Evolutionary conservation across 2,329 filamentous ascomycete genomes (phyloP).

Genomic region (Kalmusia sp.): DNA sequence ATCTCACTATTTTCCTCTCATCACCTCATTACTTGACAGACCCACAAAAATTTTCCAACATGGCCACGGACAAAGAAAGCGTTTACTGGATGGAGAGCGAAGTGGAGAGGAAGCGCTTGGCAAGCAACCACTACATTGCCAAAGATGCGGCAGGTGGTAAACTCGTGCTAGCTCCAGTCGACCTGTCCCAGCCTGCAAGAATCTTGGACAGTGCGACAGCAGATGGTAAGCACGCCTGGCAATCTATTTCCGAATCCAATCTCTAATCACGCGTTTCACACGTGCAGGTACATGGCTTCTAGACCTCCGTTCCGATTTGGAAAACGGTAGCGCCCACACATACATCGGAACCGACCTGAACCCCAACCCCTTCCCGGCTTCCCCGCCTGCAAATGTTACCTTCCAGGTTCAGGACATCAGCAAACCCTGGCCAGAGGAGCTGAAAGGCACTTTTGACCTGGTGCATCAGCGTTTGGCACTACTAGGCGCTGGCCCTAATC

Average conservation of each 20-base stretch:
- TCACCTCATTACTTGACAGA: too few relatives aligned
- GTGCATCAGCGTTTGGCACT: slow-evolving; percentile 16
- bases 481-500: neutral
- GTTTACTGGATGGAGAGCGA: slow-evolving; percentile 11
- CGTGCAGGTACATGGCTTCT: slow-evolving; percentile 1
- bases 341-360: slow-evolving; percentile 12
- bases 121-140: slow-evolving; percentile 3
- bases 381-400: neutral
- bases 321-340: neutral
- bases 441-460: slow-evolving; percentile 11
- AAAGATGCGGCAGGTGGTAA: slow-evolving; percentile 7
- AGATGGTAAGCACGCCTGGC: slow-evolving; percentile 1
- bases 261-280: neutral
- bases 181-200: neutral
- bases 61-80: neutral
- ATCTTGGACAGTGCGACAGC: slow-evolving; percentile 13
- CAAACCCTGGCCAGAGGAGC: slow-evolving; percentile 12
- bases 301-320: neutral
- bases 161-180: slow-evolving; percentile 10
- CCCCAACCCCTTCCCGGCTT: neutral
- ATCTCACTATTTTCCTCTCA: too few relatives aligned
- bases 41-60: too few relatives aligned
- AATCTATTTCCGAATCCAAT: neutral
- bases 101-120: slow-evolving; percentile 3
- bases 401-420: slow-evolving; percentile 12